Conservation (phyloP, 176 grass and related monocot genomes). For the Triticum aestivum region DNA sequence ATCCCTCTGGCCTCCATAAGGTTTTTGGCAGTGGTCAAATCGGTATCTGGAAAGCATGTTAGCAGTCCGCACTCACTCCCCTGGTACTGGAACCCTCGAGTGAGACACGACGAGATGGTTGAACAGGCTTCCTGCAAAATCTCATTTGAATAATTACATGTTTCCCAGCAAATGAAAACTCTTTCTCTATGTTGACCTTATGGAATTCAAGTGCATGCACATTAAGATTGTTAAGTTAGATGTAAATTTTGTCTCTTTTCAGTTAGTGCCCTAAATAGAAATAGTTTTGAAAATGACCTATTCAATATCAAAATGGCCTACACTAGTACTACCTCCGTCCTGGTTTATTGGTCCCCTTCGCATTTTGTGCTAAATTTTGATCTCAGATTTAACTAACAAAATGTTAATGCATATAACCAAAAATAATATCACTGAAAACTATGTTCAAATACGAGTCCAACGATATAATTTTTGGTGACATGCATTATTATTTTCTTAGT, state of each 20-base stretch:
- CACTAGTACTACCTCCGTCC: background rate
- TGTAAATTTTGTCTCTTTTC: background rate
- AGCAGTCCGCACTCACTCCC: slow-evolving; percentile 66
- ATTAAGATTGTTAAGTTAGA: background rate
- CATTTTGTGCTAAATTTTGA: no score
- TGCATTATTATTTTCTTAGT: no score
- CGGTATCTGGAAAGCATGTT: slow-evolving; percentile 87
- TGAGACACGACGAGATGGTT: slow-evolving; percentile 58
- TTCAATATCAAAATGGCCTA: background rate
- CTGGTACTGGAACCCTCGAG: slow-evolving; percentile 66
- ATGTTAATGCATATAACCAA: no score
- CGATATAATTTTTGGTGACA: no score
- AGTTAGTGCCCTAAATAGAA: background rate
- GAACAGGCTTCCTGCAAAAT: slow-evolving; percentile 71
- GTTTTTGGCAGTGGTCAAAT: slow-evolving; percentile 88
- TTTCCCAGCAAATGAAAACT: background rate
- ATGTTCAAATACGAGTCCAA: no score
- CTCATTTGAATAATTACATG: slow-evolving; percentile 1
- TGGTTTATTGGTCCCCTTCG: no score
- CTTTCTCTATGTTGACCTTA: background rate
- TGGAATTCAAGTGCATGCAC: background rate
- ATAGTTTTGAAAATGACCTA: background rate
- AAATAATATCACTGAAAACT: no score
- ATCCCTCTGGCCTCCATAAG: slow-evolving; percentile 97
- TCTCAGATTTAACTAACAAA: no score